A percentile compares a stretch with the other conserved stretches of the same genome.
Evolutionary conservation across 2,329 filamentous ascomycete genomes (phyloP).

Genomic region (Beauveria varroae): DNA sequence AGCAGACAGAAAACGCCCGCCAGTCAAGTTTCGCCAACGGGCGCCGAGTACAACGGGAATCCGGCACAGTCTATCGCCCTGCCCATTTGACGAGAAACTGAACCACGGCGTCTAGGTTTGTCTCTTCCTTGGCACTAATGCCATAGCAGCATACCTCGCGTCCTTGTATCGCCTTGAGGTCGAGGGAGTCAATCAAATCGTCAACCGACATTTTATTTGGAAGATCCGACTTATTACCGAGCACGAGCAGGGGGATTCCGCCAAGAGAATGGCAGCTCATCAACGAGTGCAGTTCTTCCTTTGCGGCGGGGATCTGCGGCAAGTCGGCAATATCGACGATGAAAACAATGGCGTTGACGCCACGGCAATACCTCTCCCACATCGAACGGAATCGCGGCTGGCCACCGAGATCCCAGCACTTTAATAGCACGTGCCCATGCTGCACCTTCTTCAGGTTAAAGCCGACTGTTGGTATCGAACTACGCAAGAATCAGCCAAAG

Average conservation of each 20-base stretch:
- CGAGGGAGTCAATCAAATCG: conserved; percentile 86
- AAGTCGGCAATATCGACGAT: conserved; percentile 94
- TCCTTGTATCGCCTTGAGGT: conserved; percentile 80
- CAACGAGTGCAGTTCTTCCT: conserved; percentile 85
- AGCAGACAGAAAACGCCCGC: background rate
- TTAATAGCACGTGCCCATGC: conserved; percentile 94
- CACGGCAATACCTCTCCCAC: conserved; percentile 98
- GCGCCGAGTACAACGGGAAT: conserved; percentile 2
- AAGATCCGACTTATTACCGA: conserved; percentile 96
- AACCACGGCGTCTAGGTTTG: conserved; percentile 92
- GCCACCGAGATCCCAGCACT: conserved; percentile 97
- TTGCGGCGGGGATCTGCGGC: conserved; percentile 71
- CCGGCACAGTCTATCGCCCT: conserved; percentile 44
- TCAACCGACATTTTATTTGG: conserved; percentile 87
- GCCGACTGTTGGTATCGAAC: conserved; percentile 95
- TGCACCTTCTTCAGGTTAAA: conserved; percentile 99
- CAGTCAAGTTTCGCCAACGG: background rate
- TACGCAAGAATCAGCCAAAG: conserved; percentile 42
- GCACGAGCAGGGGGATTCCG: conserved; percentile 84
- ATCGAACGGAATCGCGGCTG: conserved; percentile 95
- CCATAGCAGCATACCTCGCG: conserved; percentile 98
- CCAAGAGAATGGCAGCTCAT: conserved; percentile 78
- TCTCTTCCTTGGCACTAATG: conserved; percentile 98
- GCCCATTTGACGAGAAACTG: conserved; percentile 93
- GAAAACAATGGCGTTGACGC: conserved; percentile 96